Base-by-base conservation (phyloP, 441 rosid species). In the Gossypium trilobum region DNA sequence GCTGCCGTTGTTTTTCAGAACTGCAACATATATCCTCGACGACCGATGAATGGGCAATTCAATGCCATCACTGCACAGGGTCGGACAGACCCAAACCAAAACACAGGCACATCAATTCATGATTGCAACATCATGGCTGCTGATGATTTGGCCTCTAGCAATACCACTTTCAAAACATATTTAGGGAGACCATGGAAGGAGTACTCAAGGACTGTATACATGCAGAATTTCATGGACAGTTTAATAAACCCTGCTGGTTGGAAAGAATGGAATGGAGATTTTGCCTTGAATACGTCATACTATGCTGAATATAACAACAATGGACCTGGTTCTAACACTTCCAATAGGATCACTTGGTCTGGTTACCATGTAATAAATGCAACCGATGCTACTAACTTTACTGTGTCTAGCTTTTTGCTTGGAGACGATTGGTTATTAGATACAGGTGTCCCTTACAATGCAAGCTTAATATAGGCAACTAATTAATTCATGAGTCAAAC, bases 101-200 rank as follows among this genome's bases (percentile, higher is more conserved):
- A 87, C 75, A 89, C 95, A 0, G 95, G 92, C 54, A 87, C 80
- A 13, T 87, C 92, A 3, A 84, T 87, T 51, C 90, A 86, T 1
- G 81, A 79, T 44, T 89, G 87, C 71, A 78, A 19, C 0, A 77
- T 89, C 29, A 76, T 3, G 73, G 85, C 88, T 2, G 81, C 92
- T 3, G 76, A 56, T 11, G 92, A 89, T 62, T 54, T 89, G 60
- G 83, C 87, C 58, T 72, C 83, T 4, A 78, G 79, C 77, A 82
- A 62, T 14, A 6, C 5, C 0, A 74, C 79, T 0, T 82, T 84
- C 16, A 33, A 52, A 16, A 89, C 95, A 0, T 89, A 80, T 61
- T 78, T 89, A 2, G 94, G 94, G 9, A 74, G 94, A 79, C 94
- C 94, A 13, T 89, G 94, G 94, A 89, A 87, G 83, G 77, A 81